These are phyloP conservation scores for Apiotrichum sp. DNA, from an alignment of 1,284 basidiomycete species.

Conservation along the genomic window DNA sequence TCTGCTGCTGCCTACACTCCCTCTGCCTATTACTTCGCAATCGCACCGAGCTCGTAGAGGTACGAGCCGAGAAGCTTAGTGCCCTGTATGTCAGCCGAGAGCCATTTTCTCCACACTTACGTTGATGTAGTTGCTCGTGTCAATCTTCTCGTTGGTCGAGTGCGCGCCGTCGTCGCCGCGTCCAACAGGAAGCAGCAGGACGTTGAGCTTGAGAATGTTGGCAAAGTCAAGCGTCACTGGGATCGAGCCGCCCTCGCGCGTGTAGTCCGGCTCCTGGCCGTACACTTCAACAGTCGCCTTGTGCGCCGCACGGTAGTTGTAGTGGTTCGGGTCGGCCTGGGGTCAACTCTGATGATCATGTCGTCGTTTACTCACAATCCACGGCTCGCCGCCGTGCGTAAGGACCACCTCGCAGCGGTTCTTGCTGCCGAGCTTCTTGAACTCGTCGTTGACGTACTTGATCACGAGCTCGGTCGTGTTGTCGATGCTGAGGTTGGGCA, in stretches of 20 bases:
- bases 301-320: constrained; percentile 90
- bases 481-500: constrained; percentile 75
- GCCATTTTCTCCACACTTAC: not conserved
- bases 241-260: constrained; percentile 88
- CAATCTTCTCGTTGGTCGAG: constrained; percentile 88
- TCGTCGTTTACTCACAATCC: constrained; percentile 53
- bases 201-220: constrained; percentile 65
- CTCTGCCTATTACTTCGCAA: constrained; percentile 5
- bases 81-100: constrained; percentile 19
- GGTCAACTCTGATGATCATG: not conserved
- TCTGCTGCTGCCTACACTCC: not conserved
- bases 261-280: constrained; percentile 75
- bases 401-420: constrained; percentile 65
- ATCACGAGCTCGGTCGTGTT: constrained; percentile 65
- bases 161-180: constrained; percentile 85
- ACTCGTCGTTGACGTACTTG: constrained; percentile 68
- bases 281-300: constrained; percentile 69
- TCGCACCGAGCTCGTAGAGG: constrained; percentile 67
- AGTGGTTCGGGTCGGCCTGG: constrained; percentile 54
- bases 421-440: constrained; percentile 76
- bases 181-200: constrained; percentile 85
- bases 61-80: constrained; percentile 76
- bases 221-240: constrained; percentile 95
- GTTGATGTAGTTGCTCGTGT: constrained; percentile 85
- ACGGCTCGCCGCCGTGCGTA: constrained; percentile 80